phyloP scores from a whole-genome alignment of 1,284 basidiomycete species.

The Puccinia sorghi region DNA sequence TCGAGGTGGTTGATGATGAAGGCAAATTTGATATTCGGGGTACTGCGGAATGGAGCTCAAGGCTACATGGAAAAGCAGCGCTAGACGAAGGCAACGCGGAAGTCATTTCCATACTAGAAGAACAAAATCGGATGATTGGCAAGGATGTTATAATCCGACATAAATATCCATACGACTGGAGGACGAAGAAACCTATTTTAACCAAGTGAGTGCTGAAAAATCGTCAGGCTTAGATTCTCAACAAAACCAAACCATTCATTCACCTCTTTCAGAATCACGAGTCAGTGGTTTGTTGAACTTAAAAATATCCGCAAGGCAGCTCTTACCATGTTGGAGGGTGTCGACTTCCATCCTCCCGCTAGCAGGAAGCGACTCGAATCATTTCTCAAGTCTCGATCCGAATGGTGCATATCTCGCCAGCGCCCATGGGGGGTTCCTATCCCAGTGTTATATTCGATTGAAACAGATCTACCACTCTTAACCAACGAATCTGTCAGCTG shows the following conservation, averaged over 20 bases:
- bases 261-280: slow-evolving; percentile 71
- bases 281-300: slow-evolving; percentile 96
- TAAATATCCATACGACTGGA: slow-evolving; percentile 96
- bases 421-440: slow-evolving; percentile 98
- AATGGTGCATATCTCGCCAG: slow-evolving; percentile 99
- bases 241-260: not conserved
- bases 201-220: slow-evolving; percentile 66
- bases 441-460: slow-evolving; percentile 75
- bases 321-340: slow-evolving; percentile 69
- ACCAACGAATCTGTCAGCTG: slow-evolving; percentile 70
- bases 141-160: slow-evolving; percentile 73
- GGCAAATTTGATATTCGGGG: slow-evolving; percentile 71
- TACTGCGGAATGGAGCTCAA: slow-evolving; percentile 58
- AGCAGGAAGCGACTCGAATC: slow-evolving; percentile 81
- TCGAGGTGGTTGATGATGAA: slow-evolving; percentile 67
- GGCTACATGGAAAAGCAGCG: slow-evolving; percentile 72
- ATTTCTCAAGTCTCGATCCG: slow-evolving; percentile 81
- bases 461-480: slow-evolving; percentile 70
- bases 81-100: slow-evolving; percentile 70
- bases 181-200: slow-evolving; percentile 88
- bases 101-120: slow-evolving; percentile 68
- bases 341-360: slow-evolving; percentile 74
- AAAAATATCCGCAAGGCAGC: slow-evolving; percentile 78
- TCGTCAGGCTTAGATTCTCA: not conserved
- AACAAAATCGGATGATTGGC: slow-evolving; percentile 67